phyloP scores from a whole-genome alignment of 164 flowering plant species.

The Stephania yunnanensis region DNA sequence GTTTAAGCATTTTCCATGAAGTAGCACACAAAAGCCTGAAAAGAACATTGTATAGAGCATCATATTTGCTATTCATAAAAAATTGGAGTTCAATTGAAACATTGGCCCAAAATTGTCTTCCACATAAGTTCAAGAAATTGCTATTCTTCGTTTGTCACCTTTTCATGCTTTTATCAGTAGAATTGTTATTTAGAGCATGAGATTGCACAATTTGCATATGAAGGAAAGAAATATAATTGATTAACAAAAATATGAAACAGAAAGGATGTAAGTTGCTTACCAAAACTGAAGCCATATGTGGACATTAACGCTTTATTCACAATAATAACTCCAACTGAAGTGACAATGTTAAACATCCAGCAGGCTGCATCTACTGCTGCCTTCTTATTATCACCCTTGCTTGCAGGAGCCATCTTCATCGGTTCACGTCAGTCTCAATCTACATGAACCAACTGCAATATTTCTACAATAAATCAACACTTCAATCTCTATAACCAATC shows the following conservation, averaged over 20 bases:
- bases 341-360: slow-evolving; percentile 46
- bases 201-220: background rate
- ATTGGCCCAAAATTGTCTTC: background rate
- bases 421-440: background rate
- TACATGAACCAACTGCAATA: slow-evolving; percentile 8
- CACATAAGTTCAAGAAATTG: background rate
- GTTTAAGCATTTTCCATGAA: background rate
- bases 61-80: background rate
- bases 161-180: background rate
- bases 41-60: background rate
- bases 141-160: background rate
- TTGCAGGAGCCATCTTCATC: slow-evolving; percentile 31
- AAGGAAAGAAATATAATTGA: background rate
- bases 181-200: background rate
- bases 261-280: slow-evolving; percentile 13
- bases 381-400: slow-evolving; percentile 34
- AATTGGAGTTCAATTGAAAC: slow-evolving; percentile 3
- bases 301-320: slow-evolving; percentile 47
- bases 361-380: slow-evolving; percentile 36
- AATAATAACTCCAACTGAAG: slow-evolving; percentile 42
- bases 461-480: background rate
- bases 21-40: background rate
- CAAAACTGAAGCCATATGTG: slow-evolving; percentile 40
- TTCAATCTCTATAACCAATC: slow-evolving; percentile 2
- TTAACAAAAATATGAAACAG: background rate